Conservation (phyloP, 164 flowering plant species). For the Stephania yunnanensis region DNA sequence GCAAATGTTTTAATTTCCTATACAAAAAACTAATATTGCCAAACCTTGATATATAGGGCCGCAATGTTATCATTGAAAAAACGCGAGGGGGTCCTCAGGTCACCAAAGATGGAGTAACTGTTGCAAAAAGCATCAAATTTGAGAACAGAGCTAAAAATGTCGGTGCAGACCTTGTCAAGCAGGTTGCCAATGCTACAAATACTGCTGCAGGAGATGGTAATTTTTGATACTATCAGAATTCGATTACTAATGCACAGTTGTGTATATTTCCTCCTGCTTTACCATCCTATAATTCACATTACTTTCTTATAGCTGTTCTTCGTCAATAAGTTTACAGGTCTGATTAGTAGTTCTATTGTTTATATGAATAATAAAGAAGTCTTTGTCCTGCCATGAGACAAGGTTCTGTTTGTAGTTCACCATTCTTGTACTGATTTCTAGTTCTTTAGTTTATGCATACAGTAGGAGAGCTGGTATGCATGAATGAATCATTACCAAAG, state of each 20-base stretch:
- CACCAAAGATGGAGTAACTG: conserved; percentile 94
- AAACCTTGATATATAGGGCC: conserved; percentile 44
- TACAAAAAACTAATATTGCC: background rate
- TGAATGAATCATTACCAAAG: no score
- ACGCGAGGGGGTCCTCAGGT: conserved; percentile 54
- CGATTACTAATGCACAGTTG: background rate
- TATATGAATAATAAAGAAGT: background rate
- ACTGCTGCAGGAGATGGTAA: conserved; percentile 90
- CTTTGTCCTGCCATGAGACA: no score
- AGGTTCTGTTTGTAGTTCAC: no score
- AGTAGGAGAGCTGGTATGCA: no score
- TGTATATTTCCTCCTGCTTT: background rate
- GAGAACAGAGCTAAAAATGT: conserved; percentile 66
- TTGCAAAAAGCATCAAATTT: conserved; percentile 81
- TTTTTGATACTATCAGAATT: background rate
- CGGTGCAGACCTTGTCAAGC: conserved; percentile 89
- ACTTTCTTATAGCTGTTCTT: background rate
- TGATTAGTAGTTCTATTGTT: background rate
- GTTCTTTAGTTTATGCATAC: no score
- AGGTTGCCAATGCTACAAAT: conserved; percentile 86
- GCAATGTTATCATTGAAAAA: conserved; percentile 77
- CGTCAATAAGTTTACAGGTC: background rate
- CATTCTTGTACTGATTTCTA: no score
- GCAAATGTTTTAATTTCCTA: background rate
- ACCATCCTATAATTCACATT: background rate